Evolutionary conservation across 2,329 filamentous ascomycete genomes (phyloP).

Genomic region (Fusarium buxicola): DNA sequence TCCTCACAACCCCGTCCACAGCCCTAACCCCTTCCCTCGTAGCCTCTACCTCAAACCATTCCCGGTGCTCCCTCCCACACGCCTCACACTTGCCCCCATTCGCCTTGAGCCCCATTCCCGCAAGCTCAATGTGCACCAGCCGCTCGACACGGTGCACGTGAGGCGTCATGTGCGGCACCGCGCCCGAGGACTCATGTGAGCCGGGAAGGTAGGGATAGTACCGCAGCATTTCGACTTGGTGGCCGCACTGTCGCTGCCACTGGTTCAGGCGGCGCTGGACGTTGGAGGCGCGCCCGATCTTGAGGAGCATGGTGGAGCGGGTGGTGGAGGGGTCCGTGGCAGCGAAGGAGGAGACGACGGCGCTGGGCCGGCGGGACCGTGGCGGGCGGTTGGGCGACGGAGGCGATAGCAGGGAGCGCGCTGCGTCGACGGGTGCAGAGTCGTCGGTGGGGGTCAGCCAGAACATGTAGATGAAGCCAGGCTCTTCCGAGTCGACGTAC

Average conservation of each 20-base stretch:
- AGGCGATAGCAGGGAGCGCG: constrained; percentile 68
- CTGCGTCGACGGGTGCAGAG: constrained; percentile 67
- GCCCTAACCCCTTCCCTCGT: constrained; percentile 75
- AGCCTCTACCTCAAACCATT: constrained; percentile 95
- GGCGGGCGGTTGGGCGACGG: constrained; percentile 53
- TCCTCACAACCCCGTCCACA: constrained; percentile 75
- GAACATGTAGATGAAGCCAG: constrained; percentile 99
- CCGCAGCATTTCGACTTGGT: constrained; percentile 86
- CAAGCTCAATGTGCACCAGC: constrained; percentile 90
- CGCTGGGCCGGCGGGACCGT: constrained; percentile 62
- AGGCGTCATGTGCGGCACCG: constrained; percentile 75
- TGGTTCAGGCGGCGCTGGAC: constrained; percentile 92
- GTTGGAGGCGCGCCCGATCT: constrained; percentile 78
- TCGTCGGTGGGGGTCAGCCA: constrained; percentile 79
- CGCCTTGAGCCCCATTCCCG: constrained; percentile 66
- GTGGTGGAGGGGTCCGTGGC: constrained; percentile 42
- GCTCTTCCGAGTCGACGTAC: constrained; percentile 73
- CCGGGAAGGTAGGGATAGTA: constrained; percentile 86
- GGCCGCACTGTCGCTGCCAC: constrained; percentile 93
- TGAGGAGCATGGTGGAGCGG: constrained; percentile 70
- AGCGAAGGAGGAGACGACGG: constrained; percentile 65
- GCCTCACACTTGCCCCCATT: constrained; percentile 72
- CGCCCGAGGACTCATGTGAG: constrained; percentile 45
- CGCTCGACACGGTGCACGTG: constrained; percentile 90
- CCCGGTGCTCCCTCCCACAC: constrained; percentile 87